Evolutionary conservation across 495 filamentous ascomycete species (phyloP).

Genomic region (Neurospora sp.): DNA sequence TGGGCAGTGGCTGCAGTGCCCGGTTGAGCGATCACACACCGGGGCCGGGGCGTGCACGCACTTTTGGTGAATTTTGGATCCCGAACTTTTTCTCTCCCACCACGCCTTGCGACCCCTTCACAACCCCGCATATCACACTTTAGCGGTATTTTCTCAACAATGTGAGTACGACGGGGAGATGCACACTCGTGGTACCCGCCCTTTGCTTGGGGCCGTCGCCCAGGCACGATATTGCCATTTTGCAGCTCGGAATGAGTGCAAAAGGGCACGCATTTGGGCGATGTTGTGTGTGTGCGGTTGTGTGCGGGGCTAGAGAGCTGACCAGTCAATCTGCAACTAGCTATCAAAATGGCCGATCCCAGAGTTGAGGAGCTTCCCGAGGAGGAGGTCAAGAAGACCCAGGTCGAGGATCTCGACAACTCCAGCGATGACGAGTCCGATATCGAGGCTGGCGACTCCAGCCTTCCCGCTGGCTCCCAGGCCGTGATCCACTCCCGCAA

Average conservation of each 20-base stretch:
- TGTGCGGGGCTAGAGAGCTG: constrained; percentile 17
- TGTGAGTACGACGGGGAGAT: constrained; percentile 15
- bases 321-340: constrained; percentile 11
- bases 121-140: constrained; percentile 19
- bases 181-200: neutral
- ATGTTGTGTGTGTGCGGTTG: constrained; percentile 3
- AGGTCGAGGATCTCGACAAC: constrained; percentile 68
- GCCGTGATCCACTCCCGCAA: constrained; percentile 93
- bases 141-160: constrained; percentile 21
- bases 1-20: neutral
- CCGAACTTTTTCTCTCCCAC: constrained; percentile 25
- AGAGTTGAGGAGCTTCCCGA: constrained; percentile 96
- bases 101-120: constrained; percentile 15
- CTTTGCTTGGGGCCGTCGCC: neutral
- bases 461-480: constrained; percentile 73
- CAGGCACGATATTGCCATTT: neutral
- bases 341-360: constrained; percentile 76
- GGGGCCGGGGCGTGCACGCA: neutral
- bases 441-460: constrained; percentile 55
- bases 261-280: neutral
- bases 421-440: constrained; percentile 67
- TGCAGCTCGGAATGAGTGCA: constrained; percentile 1
- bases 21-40: neutral
- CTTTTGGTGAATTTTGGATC: constrained; percentile 16
- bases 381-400: constrained; percentile 68